These are phyloP conservation scores for Hygrocybe punicea DNA, from an alignment of 768 basidiomycete species.

Conservation along the genomic window DNA sequence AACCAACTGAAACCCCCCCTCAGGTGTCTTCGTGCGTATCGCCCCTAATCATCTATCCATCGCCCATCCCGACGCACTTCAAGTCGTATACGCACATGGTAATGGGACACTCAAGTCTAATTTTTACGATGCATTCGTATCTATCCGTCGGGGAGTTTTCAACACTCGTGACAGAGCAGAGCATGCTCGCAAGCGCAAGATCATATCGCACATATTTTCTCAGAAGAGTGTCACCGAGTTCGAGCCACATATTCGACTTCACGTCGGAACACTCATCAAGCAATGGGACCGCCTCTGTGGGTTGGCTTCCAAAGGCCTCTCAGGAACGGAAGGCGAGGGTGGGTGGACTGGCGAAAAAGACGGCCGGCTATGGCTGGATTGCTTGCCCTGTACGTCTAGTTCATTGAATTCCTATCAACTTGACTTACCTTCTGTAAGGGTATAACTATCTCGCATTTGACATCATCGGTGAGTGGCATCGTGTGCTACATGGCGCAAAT, in stretches of 20 bases:
- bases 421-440: constrained; percentile 32
- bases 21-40: constrained; percentile 65
- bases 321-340: constrained; percentile 60
- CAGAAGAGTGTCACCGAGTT: constrained; percentile 85
- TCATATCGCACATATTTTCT: constrained; percentile 80
- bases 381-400: constrained; percentile 58
- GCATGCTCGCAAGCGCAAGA: constrained; percentile 88
- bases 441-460: constrained; percentile 55
- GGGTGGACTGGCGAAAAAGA: constrained; percentile 54
- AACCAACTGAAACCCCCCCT: neutral
- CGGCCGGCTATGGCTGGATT: constrained; percentile 71
- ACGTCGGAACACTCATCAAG: constrained; percentile 55
- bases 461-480: constrained; percentile 61
- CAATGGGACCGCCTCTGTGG: constrained; percentile 77
- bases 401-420: neutral
- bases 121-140: constrained; percentile 81
- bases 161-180: constrained; percentile 74
- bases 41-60: constrained; percentile 77
- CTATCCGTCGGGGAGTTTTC: constrained; percentile 69
- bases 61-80: constrained; percentile 73
- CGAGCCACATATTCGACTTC: constrained; percentile 68
- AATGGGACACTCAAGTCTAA: constrained; percentile 76
- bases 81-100: constrained; percentile 74
- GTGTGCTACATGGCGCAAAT: neutral
- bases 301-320: constrained; percentile 50